A percentile compares a stretch with the other conserved stretches of the same genome.
Conservation (phyloP, 2,329 filamentous ascomycete genomes). For the Colletotrichum musae region DNA sequence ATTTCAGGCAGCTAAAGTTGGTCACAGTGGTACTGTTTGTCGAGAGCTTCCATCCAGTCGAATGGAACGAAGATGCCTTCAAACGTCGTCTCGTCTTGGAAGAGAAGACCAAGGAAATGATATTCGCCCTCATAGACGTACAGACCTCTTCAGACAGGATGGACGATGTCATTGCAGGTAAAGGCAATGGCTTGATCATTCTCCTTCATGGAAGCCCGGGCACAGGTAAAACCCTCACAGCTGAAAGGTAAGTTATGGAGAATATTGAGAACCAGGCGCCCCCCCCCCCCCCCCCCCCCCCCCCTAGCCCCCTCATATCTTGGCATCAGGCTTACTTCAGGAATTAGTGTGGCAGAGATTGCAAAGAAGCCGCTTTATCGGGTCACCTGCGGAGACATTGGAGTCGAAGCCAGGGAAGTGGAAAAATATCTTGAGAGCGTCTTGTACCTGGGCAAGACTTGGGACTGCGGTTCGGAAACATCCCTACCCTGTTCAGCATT, state of each 20-base stretch:
- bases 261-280: background rate
- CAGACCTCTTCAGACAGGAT: conserved; percentile 43
- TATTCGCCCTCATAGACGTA: conserved; percentile 47
- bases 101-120: conserved; percentile 46
- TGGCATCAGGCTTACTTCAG: background rate
- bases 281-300: background rate
- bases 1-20: background rate
- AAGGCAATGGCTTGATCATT: conserved; percentile 53
- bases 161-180: conserved; percentile 52
- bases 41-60: background rate
- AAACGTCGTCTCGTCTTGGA: conserved; percentile 39
- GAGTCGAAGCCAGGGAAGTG: conserved; percentile 41
- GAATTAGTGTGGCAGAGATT: conserved; percentile 10
- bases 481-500: too few relatives aligned
- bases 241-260: conserved; percentile 44
- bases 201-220: conserved; percentile 53
- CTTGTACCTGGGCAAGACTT: conserved; percentile 49
- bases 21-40: background rate
- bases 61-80: conserved; percentile 42
- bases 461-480: conserved; percentile 48
- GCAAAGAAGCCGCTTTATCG: conserved; percentile 44
- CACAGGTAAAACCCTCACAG: conserved; percentile 55
- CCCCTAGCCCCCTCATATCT: background rate
- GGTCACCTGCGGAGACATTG: conserved; percentile 48
- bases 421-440: conserved; percentile 47